Evolutionary conservation across 495 filamentous ascomycete genomes (phyloP).

Genomic region (Penicillium tannophilum): DNA sequence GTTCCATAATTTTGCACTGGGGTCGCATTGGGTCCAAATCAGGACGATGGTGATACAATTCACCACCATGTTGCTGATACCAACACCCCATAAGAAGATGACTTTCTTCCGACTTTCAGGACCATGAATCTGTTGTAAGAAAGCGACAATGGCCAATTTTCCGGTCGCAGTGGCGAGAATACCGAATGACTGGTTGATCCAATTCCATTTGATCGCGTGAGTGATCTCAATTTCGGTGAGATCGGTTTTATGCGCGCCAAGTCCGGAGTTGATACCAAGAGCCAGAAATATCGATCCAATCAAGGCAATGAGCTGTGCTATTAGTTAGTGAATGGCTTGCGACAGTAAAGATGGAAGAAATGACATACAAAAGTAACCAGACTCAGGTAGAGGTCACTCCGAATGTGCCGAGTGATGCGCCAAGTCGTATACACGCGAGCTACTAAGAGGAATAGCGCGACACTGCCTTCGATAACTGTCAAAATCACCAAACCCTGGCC

Average conservation of each 20-base stretch:
- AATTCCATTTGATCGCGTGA: slow-evolving; percentile 31
- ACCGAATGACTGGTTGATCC: slow-evolving; percentile 34
- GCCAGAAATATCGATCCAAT: slow-evolving; percentile 22
- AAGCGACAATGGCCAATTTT: slow-evolving; percentile 19
- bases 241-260: slow-evolving; percentile 29
- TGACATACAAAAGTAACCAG: slow-evolving; percentile 19
- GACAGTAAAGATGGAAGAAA: not conserved
- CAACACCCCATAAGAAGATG: slow-evolving; percentile 12
- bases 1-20: slow-evolving; percentile 14
- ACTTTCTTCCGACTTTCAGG: slow-evolving; percentile 16
- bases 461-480: slow-evolving; percentile 10
- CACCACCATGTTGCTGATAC: slow-evolving; percentile 12
- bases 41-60: slow-evolving; percentile 18
- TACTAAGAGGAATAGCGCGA: slow-evolving; percentile 12
- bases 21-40: slow-evolving; percentile 17
- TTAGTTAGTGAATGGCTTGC: not conserved
- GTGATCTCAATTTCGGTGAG: slow-evolving; percentile 19
- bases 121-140: slow-evolving; percentile 21
- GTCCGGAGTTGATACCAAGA: slow-evolving; percentile 25
- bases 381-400: slow-evolving; percentile 14
- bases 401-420: slow-evolving; percentile 19
- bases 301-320: slow-evolving; percentile 9
- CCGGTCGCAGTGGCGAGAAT: slow-evolving; percentile 19
- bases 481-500: slow-evolving; percentile 16
- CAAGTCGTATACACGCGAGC: slow-evolving; percentile 19